phyloP scores from a whole-genome alignment of 768 basidiomycete species.

The Neoboletus magnificus region DNA sequence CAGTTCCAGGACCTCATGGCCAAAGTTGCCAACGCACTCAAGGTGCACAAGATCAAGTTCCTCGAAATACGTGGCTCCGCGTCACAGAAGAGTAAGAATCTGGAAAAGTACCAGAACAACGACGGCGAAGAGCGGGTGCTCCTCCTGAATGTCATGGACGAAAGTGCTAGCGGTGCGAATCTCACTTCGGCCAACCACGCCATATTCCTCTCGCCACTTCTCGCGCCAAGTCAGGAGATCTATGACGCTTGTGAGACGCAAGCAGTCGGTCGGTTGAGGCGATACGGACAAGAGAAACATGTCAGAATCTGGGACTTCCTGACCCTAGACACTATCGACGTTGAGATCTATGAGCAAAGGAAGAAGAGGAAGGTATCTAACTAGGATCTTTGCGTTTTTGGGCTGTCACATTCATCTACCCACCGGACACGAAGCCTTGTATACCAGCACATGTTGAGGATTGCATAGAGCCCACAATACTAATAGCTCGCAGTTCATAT shows the following conservation, averaged over 20 bases:
- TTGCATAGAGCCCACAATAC: not conserved
- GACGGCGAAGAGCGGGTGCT: constrained; percentile 74
- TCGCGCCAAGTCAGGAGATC: constrained; percentile 76
- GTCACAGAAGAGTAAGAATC: constrained; percentile 70
- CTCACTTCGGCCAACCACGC: constrained; percentile 92
- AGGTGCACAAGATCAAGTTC: constrained; percentile 65
- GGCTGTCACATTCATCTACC: constrained; percentile 2
- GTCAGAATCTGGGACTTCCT: constrained; percentile 83
- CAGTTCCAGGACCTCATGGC: constrained; percentile 93
- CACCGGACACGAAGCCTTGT: constrained; percentile 11
- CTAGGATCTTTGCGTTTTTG: constrained; percentile 16
- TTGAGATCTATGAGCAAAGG: constrained; percentile 69
- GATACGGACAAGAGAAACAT: constrained; percentile 78
- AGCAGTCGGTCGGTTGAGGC: constrained; percentile 77
- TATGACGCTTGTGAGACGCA: constrained; percentile 84
- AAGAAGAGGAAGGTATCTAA: constrained; percentile 25
- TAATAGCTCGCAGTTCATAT: not conserved
- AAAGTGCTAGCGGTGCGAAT: constrained; percentile 92
- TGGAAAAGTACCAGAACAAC: constrained; percentile 85
- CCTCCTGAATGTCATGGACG: constrained; percentile 89
- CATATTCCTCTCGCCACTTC: constrained; percentile 89
- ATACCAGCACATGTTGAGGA: not conserved
- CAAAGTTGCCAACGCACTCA: constrained; percentile 84
- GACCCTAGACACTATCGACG: constrained; percentile 85
- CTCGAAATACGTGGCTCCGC: constrained; percentile 81